Evolutionary conservation across 257 asterid species (phyloP), one percentile per base, ranked within the genome.

Genomic region (Solanum sitiens): DNA sequence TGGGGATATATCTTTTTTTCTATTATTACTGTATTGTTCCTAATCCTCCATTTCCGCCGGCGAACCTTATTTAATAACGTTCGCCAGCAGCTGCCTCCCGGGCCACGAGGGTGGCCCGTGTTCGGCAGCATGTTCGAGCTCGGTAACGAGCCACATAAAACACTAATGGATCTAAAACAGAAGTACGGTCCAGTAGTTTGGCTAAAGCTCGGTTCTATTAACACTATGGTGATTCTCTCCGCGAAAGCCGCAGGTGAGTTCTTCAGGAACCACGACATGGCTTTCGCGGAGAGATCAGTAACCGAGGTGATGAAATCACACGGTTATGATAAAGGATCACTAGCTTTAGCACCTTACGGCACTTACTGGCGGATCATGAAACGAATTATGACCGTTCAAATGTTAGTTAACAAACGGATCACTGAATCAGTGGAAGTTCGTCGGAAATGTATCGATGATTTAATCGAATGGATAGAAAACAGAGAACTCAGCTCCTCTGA

Each of bases 281-380:
- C 90, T 86, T 93, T 93, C 86, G 90, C 87, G 12, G 92, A 91
- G 53, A 92, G 95, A 23, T 79, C 87, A 79, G 88, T 91, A 15
- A 87, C 89, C 40, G 93, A 92, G 2, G 87, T 89, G 82, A 91
- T 91, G 94, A 89, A 87, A 23, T 85, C 93, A 11, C 90, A 88
- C 73, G 90, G 83, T 88, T 93, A 89, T 89, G 47, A 85, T 89
- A 23, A 70, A 14, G 92, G 85, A 47, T 92, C 93, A 0, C 0
- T 93, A 9, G 94, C 92, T 3, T 23, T 91, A 37, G 90, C 93
- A 3, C 94, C 93, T 6, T 89, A 93, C 40, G 94, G 94, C 11
- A 47, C 93, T 1, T 89, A 90, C 30, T 93, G 95, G 93, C 91
- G 94, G 4, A 63, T 83, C 84, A 86, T 92, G 87, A 89, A 91